Conservation (phyloP, 2,329 filamentous ascomycete species). For the Phoma sp. region DNA sequence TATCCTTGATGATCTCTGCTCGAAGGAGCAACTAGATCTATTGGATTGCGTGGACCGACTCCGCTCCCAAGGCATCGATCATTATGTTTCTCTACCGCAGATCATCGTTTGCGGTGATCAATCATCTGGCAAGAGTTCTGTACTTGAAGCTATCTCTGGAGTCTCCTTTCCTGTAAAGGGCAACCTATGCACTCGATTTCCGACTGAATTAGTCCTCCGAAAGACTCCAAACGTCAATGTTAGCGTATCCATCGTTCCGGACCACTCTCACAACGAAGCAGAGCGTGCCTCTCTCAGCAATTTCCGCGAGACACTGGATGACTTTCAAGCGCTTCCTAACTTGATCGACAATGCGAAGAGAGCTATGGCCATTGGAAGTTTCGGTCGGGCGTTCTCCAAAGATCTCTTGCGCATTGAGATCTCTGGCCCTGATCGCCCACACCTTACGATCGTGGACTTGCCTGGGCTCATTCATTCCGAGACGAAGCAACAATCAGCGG, state of each 20-base stretch:
- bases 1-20: no score
- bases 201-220: conserved; percentile 66
- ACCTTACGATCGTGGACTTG: conserved; percentile 64
- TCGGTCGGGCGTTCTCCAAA: conserved; percentile 25
- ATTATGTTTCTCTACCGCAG: no score
- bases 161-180: no score
- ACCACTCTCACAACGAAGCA: conserved; percentile 18
- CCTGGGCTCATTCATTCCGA: conserved; percentile 61
- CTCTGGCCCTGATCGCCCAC: conserved; percentile 45
- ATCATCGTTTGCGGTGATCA: no score
- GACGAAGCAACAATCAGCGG: conserved; percentile 53
- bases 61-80: no score
- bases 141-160: no score
- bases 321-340: conserved; percentile 40
- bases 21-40: no score
- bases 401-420: conserved; percentile 42
- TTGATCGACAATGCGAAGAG: conserved; percentile 57
- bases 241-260: conserved; percentile 52
- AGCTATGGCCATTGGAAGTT: conserved; percentile 59
- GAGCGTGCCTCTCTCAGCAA: conserved; percentile 25
- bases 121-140: no score
- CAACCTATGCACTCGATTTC: no score
- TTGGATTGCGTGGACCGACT: no score
- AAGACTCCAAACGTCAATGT: conserved; percentile 49
- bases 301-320: conserved; percentile 27